Evolutionary conservation across 2,329 filamentous ascomycete genomes (phyloP), one percentile per base, ranked within the genome.

Genomic region (Arachnomyces sp.): DNA sequence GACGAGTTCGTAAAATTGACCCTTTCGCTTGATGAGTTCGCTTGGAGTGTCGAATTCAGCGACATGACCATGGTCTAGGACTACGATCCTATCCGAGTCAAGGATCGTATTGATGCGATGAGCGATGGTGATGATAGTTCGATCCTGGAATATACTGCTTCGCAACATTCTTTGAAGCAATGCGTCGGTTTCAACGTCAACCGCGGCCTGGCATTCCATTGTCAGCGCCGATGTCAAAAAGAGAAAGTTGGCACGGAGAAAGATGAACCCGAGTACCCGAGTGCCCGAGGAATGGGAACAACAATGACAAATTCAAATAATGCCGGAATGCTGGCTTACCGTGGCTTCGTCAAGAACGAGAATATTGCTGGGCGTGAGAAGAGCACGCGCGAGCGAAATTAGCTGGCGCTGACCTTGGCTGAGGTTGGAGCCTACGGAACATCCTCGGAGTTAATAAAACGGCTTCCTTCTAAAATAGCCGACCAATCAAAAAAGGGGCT

Each of bases 41-140:
- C 78, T 72, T 2, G 92, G 92, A 5, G 82, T 87, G 62, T 94
- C 92, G 63, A 95, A 98, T 63, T 98, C 92, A 36, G 82, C 84
- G 31, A 98, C 89, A 54, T 80, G 78, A 32, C 92, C 92, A 63
- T 84, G 84, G 59, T 96, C 88, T 4, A 98, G 77, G 36, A 98
- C 92, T 28, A 98, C 82, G 46, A 98, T 92, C 37, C 89, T 80
- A 67, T 98, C 90, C 45, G 75, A 80, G 55, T 83, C 79, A 11
- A 98, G 75, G 54, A 98, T 96, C 8, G 92, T 98, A 68, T 96
- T 96, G 69, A 98, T 94, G 40, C 92, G 82, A 69, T 98, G 92
- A 17, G 92, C 92, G 55, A 98, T 95, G 1, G 92, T 98, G 63
- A 98, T 94, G 63, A 98, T 96, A 29, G 92, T 98, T 39, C 87